Conservation (phyloP, 1,284 basidiomycete genomes). For the Austroboletus novae-zelandiae region DNA sequence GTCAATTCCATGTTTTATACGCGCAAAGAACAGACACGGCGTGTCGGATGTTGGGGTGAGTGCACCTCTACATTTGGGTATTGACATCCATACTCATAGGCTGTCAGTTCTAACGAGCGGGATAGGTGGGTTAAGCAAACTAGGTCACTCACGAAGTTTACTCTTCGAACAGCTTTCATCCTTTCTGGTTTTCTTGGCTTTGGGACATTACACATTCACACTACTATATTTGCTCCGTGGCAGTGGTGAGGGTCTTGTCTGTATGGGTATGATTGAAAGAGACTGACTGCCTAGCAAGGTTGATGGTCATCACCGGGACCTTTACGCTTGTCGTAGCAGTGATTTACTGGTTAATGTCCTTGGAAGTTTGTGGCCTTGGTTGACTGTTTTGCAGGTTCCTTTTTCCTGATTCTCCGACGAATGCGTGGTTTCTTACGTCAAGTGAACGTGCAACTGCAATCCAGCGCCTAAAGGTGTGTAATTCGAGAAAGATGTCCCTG, state of each 20-base stretch:
- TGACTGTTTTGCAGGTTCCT: slow-evolving; percentile 47
- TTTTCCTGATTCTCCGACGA: slow-evolving; percentile 70
- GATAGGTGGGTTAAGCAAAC: slow-evolving; percentile 32
- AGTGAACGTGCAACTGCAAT: slow-evolving; percentile 60
- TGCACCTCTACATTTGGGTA: slow-evolving; percentile 6
- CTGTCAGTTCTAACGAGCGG: slow-evolving; percentile 54
- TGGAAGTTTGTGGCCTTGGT: not conserved
- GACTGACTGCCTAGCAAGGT: slow-evolving; percentile 39
- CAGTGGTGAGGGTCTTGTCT: slow-evolving; percentile 49
- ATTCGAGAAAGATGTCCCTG: not conserved
- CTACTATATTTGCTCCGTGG: slow-evolving; percentile 57
- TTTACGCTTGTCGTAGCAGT: slow-evolving; percentile 56
- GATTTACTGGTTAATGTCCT: slow-evolving; percentile 47
- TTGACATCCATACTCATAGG: slow-evolving; percentile 1
- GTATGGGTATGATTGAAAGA: not conserved
- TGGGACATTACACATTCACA: slow-evolving; percentile 61
- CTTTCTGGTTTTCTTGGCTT: slow-evolving; percentile 71
- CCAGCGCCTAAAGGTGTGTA: slow-evolving; percentile 54
- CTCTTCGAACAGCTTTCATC: slow-evolving; percentile 44
- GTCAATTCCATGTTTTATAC: slow-evolving; percentile 81
- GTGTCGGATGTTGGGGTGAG: slow-evolving; percentile 81
- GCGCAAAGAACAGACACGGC: slow-evolving; percentile 64
- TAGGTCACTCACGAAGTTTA: not conserved
- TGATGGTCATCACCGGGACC: slow-evolving; percentile 71
- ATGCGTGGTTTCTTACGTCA: slow-evolving; percentile 64